Evolutionary conservation across 345 rosid genomes (phyloP), one percentile per base, ranked within the genome.

Genomic region (Lenwebbia sp.): DNA sequence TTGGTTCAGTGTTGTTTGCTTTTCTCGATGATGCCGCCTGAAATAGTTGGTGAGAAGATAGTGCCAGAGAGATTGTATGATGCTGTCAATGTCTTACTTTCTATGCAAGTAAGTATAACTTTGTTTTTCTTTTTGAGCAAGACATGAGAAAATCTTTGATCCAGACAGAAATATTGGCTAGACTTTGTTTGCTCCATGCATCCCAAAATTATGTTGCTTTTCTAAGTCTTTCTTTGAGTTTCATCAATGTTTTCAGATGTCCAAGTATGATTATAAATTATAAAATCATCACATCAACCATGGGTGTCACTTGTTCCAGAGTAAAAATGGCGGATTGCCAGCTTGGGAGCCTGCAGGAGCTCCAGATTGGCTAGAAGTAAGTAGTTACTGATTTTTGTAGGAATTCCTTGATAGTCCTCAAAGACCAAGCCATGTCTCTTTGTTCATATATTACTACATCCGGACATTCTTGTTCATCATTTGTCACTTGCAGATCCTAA

Each of bases 311-410:
- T 83, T 76, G 10, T 70, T 87, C 82, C 90, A 95, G 96, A 89
- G 92, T 83, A 82, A 89, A 86, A 90, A 88, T 47, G 97, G 96
- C 30, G 97, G 97, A 54, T 25, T 90, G 25, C 21, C 96, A 28
- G 91, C 89, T 2, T 93, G 97, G 97, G 95, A 93, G 84, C 96
- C 94, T 19, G 91, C 85, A 74, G 86, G 92, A 54, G 94, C 93
- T 51, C 58, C 82, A 28, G 56, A 85, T 8, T 93, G 94, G 96
- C 82, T 93, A 56, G 94, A 94, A 88, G 96, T 93, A 87, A 87
- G 83, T 54, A 9, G 10, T 53, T 54, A 14, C 41, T 82, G 54
- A 41, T 49, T 49, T 22, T 76, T 90, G 90, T 86, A 89, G 88
- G 87, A 87, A 89, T 82, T 60, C 74, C 21, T 60, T 28, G 74